Percentiles rank a stretch among this genome's conserved stretches.
phyloP scores from a whole-genome alignment of 768 basidiomycete genomes.

The Podaxis rugospora region DNA sequence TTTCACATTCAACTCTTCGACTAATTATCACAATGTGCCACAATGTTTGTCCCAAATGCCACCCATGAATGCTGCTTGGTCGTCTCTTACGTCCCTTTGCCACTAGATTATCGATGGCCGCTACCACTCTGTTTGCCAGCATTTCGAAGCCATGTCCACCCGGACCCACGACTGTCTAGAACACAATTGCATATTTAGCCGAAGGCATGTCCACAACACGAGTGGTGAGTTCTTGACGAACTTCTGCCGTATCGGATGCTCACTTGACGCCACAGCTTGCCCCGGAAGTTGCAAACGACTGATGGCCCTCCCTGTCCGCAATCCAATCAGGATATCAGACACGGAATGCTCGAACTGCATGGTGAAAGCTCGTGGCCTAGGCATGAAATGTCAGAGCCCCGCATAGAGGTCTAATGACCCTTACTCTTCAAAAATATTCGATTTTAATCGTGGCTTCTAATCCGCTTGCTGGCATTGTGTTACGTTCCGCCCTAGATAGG shows the following conservation, averaged over 20 bases:
- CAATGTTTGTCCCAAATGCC: conserved; percentile 46
- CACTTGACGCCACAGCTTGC: conserved; percentile 36
- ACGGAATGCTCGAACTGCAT: conserved; percentile 40
- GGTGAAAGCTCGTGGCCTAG: conserved; percentile 22
- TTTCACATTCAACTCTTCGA: conserved; percentile 2
- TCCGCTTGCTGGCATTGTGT: background rate
- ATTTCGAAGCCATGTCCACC: conserved; percentile 72
- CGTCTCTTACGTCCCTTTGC: background rate
- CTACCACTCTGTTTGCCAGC: conserved; percentile 63
- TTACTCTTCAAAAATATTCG: background rate
- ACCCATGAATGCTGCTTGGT: background rate
- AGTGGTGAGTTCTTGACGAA: conserved; percentile 29
- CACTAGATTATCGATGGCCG: conserved; percentile 74
- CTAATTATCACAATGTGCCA: conserved; percentile 53
- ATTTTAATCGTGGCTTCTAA: background rate
- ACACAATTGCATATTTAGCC: conserved; percentile 67
- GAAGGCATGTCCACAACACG: conserved; percentile 51
- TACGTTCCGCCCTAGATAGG: background rate
- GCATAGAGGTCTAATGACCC: background rate
- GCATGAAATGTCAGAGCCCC: conserved; percentile 6
- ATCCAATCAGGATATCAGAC: conserved; percentile 68
- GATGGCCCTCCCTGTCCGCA: conserved; percentile 65
- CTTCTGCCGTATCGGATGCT: background rate
- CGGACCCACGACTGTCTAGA: conserved; percentile 61
- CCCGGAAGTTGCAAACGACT: conserved; percentile 50